phyloP scores from a whole-genome alignment of 257 asterid genomes.

The Linderniella brevidens region DNA sequence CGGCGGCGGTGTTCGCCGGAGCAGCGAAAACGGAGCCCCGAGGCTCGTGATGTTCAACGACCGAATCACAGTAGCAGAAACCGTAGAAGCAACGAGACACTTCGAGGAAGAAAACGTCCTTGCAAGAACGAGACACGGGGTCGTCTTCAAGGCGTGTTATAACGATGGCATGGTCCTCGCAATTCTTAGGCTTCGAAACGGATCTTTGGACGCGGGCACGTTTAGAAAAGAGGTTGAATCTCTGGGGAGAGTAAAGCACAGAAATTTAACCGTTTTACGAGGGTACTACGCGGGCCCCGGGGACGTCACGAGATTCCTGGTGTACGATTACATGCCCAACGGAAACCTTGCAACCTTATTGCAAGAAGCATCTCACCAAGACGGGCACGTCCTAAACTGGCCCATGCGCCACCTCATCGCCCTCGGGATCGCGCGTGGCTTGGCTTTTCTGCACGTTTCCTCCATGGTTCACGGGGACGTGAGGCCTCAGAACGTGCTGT shows the following conservation, averaged over 20 bases:
- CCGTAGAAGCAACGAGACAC: constrained; percentile 70
- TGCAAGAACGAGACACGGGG: constrained; percentile 53
- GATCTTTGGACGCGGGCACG: constrained; percentile 38
- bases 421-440: constrained; percentile 69
- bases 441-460: constrained; percentile 47
- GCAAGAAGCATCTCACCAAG: constrained; percentile 81
- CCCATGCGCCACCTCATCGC: constrained; percentile 90
- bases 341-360: constrained; percentile 65
- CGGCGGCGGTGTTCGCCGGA: constrained; percentile 33
- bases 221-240: constrained; percentile 69
- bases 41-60: constrained; percentile 61
- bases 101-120: constrained; percentile 78
- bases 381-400: constrained; percentile 84
- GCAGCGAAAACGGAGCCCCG: constrained; percentile 50
- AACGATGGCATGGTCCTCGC: constrained; percentile 90
- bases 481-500: constrained; percentile 62
- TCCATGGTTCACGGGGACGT: constrained; percentile 46
- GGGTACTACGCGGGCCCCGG: constrained; percentile 82
- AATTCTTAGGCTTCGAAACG: constrained; percentile 49
- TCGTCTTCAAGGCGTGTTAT: constrained; percentile 53
- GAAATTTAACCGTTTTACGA: constrained; percentile 67
- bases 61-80: constrained; percentile 62
- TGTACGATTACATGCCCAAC: constrained; percentile 81
- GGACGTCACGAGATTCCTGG: constrained; percentile 45
- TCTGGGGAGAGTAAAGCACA: constrained; percentile 57